phyloP scores from a whole-genome alignment of 2,329 filamentous ascomycete genomes.

The Monosporascus sp. region DNA sequence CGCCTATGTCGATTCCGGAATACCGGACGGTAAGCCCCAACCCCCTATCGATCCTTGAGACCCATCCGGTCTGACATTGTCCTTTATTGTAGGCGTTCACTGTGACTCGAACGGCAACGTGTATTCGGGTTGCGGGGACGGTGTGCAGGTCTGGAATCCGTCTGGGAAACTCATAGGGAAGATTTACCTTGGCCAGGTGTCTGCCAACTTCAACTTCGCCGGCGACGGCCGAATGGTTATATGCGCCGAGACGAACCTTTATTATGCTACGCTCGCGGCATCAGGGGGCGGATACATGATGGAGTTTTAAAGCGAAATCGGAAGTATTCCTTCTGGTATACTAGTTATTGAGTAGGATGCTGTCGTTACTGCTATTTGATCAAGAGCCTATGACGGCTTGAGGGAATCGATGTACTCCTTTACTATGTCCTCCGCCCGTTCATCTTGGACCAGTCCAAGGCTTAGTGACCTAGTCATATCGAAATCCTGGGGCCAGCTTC shows the following conservation, averaged over 20 bases:
- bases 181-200: constrained; percentile 45
- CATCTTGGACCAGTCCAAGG: constrained; percentile 48
- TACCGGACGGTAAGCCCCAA: constrained; percentile 51
- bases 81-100: constrained; percentile 48
- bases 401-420: constrained; percentile 47
- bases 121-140: constrained; percentile 47
- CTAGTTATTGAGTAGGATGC: too few species aligned
- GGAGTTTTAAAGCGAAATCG: neutral
- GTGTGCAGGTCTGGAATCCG: constrained; percentile 45
- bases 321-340: neutral
- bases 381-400: constrained; percentile 11
- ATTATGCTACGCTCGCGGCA: constrained; percentile 30
- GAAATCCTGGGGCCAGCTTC: constrained; percentile 56
- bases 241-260: constrained; percentile 36
- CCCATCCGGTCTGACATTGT: constrained; percentile 20
- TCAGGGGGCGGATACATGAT: constrained; percentile 18
- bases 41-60: neutral
- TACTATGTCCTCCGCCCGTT: constrained; percentile 49
- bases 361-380: neutral
- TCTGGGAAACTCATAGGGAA: constrained; percentile 49
- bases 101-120: constrained; percentile 51
- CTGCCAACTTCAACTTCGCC: constrained; percentile 46
- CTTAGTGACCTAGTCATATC: constrained; percentile 46
- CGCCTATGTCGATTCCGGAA: constrained; percentile 47
- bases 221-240: constrained; percentile 37